Evolutionary conservation across 1,284 basidiomycete species (phyloP).

Genomic region (Melampsora abietis-canadensis): DNA sequence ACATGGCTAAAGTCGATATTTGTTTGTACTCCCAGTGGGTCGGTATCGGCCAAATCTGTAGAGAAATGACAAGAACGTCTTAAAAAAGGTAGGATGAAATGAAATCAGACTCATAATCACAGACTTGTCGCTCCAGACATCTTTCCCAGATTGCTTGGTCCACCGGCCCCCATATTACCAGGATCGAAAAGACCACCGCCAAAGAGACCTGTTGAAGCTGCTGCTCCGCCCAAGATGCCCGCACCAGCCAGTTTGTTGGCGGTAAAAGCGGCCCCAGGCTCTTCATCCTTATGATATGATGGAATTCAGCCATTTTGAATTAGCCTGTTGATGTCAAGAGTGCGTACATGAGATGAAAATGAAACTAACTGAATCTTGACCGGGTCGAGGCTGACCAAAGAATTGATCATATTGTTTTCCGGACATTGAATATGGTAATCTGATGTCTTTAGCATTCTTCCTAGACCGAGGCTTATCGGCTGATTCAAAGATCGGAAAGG

Average conservation of each 20-base stretch:
- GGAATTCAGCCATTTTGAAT: slow-evolving; percentile 50
- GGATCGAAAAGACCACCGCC: slow-evolving; percentile 30
- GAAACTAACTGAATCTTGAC: slow-evolving; percentile 65
- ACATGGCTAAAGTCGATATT: slow-evolving; percentile 95
- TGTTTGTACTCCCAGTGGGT: slow-evolving; percentile 88
- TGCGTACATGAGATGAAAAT: neutral
- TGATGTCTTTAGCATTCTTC: slow-evolving; percentile 54
- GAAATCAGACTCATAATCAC: slow-evolving; percentile 45
- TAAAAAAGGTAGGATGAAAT: slow-evolving; percentile 7
- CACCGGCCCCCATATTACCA: slow-evolving; percentile 51
- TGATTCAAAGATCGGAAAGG: slow-evolving; percentile 49
- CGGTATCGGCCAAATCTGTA: slow-evolving; percentile 83
- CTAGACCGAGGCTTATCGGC: slow-evolving; percentile 46
- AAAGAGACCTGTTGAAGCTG: slow-evolving; percentile 26
- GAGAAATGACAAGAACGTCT: slow-evolving; percentile 50
- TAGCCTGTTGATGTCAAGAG: slow-evolving; percentile 60
- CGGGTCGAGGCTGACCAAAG: slow-evolving; percentile 63
- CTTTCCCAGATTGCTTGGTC: slow-evolving; percentile 69
- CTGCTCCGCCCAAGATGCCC: slow-evolving; percentile 36
- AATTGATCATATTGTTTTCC: slow-evolving; percentile 70
- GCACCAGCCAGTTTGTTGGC: slow-evolving; percentile 21
- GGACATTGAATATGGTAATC: slow-evolving; percentile 69
- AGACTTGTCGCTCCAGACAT: slow-evolving; percentile 67
- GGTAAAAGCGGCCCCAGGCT: slow-evolving; percentile 22
- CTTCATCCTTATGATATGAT: slow-evolving; percentile 39